Conservation (phyloP, 139 green algal species). For the Pseudopediastrum boryanum region DNA sequence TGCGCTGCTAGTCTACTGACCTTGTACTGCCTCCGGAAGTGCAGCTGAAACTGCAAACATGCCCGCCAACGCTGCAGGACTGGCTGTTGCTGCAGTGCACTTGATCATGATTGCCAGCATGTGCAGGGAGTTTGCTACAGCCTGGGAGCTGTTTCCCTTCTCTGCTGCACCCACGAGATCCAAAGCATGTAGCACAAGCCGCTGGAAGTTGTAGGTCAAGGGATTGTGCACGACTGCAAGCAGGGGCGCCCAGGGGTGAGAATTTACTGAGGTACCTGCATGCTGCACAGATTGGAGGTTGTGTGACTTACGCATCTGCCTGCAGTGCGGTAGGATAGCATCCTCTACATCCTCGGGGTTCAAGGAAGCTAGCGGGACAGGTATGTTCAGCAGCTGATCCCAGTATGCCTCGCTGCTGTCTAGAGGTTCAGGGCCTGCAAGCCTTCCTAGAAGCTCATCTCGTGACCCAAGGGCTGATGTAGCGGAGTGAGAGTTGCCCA, state of each 20-base stretch:
- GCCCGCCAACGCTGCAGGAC: conserved; percentile 16
- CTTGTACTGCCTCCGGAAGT: conserved; percentile 19
- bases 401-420: conserved; percentile 50
- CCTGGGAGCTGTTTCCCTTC: conserved; percentile 32
- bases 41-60: conserved; percentile 14
- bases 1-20: conserved; percentile 1
- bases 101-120: conserved; percentile 68
- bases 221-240: conserved; percentile 75
- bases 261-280: too few species aligned
- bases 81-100: conserved; percentile 54
- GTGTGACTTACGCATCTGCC: conserved; percentile 52
- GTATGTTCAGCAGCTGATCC: conserved; percentile 55
- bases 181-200: conserved; percentile 66
- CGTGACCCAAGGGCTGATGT: neutral
- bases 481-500: conserved; percentile 17
- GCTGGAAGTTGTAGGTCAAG: conserved; percentile 75
- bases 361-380: conserved; percentile 48
- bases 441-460: conserved; percentile 42
- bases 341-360: conserved; percentile 47
- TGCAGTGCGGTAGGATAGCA: conserved; percentile 33
- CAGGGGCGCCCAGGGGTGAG: neutral
- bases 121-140: conserved; percentile 71
- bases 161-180: conserved; percentile 47
- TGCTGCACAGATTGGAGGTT: too few species aligned
- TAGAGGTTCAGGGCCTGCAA: conserved; percentile 46